A percentile compares a stretch with the other conserved stretches of the same genome.
These are phyloP conservation scores for Mucor lusitanicus DNA, from an alignment of 371 early-diverging fungal species.

Conservation along the genomic window DNA sequence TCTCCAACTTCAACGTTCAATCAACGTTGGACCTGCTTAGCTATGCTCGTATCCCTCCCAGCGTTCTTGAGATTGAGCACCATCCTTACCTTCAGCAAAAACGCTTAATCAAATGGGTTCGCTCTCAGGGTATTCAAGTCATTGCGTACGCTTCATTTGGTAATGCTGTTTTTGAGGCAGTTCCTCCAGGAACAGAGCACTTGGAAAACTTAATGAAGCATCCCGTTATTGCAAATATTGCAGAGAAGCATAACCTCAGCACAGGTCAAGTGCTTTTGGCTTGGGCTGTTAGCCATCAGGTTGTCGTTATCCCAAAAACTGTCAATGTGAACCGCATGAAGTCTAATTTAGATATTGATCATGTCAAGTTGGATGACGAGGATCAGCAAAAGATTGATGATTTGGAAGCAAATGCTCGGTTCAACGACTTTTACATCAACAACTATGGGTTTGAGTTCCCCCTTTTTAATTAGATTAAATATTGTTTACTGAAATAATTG, in stretches of 20 bases:
- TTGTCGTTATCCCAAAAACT: slow-evolving; percentile 70
- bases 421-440: slow-evolving; percentile 28
- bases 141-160: slow-evolving; percentile 48
- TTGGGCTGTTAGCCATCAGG: slow-evolving; percentile 54
- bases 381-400: slow-evolving; percentile 29
- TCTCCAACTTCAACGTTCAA: slow-evolving; percentile 60
- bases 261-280: slow-evolving; percentile 44
- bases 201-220: slow-evolving; percentile 31
- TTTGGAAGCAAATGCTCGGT: slow-evolving; percentile 35
- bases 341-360: slow-evolving; percentile 33
- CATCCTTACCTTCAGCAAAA: slow-evolving; percentile 45
- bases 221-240: slow-evolving; percentile 24
- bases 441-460: slow-evolving; percentile 39
- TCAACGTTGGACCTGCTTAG: slow-evolving; percentile 32
- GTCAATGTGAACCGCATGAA: slow-evolving; percentile 47
- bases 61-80: slow-evolving; percentile 50
- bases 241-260: slow-evolving; percentile 4
- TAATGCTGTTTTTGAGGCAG: not conserved
- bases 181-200: slow-evolving; percentile 52
- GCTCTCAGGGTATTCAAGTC: not conserved
- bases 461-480: slow-evolving; percentile 24
- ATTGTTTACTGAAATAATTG: no score
- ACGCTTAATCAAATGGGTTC: slow-evolving; percentile 3
- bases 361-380: slow-evolving; percentile 24
- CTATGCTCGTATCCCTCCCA: slow-evolving; percentile 37